Evolutionary conservation across 768 basidiomycete genomes (phyloP).

Genomic region (Tulasnella sp.): DNA sequence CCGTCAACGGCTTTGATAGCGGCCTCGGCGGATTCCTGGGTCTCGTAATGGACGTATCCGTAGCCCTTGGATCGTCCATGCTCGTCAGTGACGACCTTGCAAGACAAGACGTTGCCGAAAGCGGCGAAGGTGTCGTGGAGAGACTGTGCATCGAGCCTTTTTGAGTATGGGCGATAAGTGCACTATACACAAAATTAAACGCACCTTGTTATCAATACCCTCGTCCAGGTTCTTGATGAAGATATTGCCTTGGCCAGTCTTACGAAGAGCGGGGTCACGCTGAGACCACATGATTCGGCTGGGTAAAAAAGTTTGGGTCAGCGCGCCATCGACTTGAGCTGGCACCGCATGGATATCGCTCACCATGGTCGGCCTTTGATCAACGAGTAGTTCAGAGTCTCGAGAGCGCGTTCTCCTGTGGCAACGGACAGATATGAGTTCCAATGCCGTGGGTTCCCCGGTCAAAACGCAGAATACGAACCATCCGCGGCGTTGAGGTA

Average conservation of each 20-base stretch:
- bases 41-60: constrained; percentile 99
- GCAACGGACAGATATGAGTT: constrained; percentile 24
- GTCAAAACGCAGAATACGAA: constrained; percentile 46
- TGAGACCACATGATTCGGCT: constrained; percentile 99
- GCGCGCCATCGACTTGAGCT: neutral
- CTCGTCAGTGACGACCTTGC: constrained; percentile 98
- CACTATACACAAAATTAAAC: constrained; percentile 25
- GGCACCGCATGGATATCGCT: constrained; percentile 37
- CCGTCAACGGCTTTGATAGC: constrained; percentile 99
- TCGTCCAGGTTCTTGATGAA: constrained; percentile 99
- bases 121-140: constrained; percentile 99
- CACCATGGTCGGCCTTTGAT: constrained; percentile 98
- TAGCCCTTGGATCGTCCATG: constrained; percentile 96
- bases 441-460: neutral
- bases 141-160: constrained; percentile 56
- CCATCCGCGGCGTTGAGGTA: constrained; percentile 95
- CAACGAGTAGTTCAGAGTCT: constrained; percentile 98
- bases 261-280: constrained; percentile 98
- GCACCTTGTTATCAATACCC: constrained; percentile 94
- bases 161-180: constrained; percentile 39
- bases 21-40: constrained; percentile 90
- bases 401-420: constrained; percentile 93
- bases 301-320: constrained; percentile 24
- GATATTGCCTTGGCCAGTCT: constrained; percentile 99
- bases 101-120: constrained; percentile 97